phyloP scores from a whole-genome alignment of 1,284 basidiomycete species.

The Wolfiporia cocos region DNA sequence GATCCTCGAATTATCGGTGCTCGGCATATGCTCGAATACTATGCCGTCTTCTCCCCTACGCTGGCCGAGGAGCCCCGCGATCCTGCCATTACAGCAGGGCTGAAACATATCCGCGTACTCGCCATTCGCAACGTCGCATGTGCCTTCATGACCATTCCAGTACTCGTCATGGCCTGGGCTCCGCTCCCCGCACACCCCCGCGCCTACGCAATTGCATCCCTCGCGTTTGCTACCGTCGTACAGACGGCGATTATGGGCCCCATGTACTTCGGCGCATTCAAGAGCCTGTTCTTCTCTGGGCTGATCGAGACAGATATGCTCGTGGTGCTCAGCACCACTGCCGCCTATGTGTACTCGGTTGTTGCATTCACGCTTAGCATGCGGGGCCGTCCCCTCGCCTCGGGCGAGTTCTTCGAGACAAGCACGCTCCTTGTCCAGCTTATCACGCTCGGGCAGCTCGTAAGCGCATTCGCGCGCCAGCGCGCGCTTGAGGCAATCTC shows the following conservation, averaged over 20 bases:
- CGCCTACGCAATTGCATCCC: constrained; percentile 31
- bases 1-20: constrained; percentile 21
- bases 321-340: constrained; percentile 34
- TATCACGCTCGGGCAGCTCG: constrained; percentile 36
- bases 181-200: constrained; percentile 28
- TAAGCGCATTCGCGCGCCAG: constrained; percentile 35
- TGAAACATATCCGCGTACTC: constrained; percentile 25
- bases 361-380: constrained; percentile 34
- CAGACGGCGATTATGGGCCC: constrained; percentile 32
- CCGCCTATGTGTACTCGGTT: constrained; percentile 38
- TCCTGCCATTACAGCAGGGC: constrained; percentile 21
- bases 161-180: constrained; percentile 41
- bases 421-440: constrained; percentile 38
- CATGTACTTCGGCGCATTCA: constrained; percentile 31
- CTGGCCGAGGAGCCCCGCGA: constrained; percentile 22
- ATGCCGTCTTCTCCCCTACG: constrained; percentile 17
- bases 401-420: constrained; percentile 41
- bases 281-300: constrained; percentile 33
- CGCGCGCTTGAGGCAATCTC: constrained; percentile 30
- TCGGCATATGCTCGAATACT: constrained; percentile 18
- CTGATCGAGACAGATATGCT: constrained; percentile 37
- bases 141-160: constrained; percentile 33
- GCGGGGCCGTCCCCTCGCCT: constrained; percentile 26
- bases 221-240: constrained; percentile 36
- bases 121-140: constrained; percentile 27